These are phyloP conservation scores for Tilletia horrida DNA, from an alignment of 1,284 basidiomycete genomes.

Conservation along the genomic window DNA sequence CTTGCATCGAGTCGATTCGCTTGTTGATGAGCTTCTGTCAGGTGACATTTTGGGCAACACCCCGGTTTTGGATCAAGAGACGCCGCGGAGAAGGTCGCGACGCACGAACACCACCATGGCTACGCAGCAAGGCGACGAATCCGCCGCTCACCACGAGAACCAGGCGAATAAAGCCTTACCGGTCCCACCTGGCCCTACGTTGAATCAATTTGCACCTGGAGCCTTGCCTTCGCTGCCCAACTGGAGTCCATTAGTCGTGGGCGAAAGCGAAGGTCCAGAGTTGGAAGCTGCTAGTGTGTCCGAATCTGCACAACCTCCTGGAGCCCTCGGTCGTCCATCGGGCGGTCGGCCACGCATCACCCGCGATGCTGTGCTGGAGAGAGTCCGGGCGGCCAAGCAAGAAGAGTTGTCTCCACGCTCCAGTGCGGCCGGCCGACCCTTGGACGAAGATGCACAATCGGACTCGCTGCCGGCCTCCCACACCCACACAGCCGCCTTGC, in stretches of 20 bases:
- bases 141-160: neutral
- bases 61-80: neutral
- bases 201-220: neutral
- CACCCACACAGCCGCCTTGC: neutral
- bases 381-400: constrained; percentile 42
- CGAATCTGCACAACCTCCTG: neutral
- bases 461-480: neutral
- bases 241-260: constrained; percentile 45
- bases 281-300: neutral
- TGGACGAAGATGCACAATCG: neutral
- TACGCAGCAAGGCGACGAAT: neutral
- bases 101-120: neutral
- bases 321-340: neutral
- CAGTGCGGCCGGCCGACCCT: neutral
- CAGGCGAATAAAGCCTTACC: constrained; percentile 5
- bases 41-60: constrained; percentile 38
- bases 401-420: constrained; percentile 17
- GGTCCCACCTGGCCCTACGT: neutral
- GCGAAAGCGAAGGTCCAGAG: constrained; percentile 15
- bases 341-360: constrained; percentile 49
- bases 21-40: constrained; percentile 48
- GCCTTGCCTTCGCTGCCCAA: constrained; percentile 42
- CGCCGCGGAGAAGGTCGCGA: neutral
- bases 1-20: constrained; percentile 38
- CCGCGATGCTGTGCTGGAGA: constrained; percentile 46